Evolutionary conservation across 2,329 filamentous ascomycete species (phyloP).

Genomic region (Delphinella strobiligena): DNA sequence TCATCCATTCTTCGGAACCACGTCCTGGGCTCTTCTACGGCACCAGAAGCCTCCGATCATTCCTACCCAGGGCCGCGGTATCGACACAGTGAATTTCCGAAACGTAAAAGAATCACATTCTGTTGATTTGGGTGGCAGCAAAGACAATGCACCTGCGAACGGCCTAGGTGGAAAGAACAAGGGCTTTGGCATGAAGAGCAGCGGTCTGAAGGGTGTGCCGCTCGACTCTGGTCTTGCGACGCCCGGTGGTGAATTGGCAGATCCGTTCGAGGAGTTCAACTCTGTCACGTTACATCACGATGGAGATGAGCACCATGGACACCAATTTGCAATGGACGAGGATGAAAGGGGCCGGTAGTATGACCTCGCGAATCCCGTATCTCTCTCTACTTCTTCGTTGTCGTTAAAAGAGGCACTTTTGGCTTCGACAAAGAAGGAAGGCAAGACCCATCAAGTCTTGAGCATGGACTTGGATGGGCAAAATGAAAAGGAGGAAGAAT

Average conservation of each 20-base stretch:
- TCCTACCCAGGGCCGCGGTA: conserved; percentile 75
- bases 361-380: neutral
- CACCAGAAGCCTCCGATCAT: conserved; percentile 98
- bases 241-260: conserved; percentile 65
- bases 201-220: conserved; percentile 60
- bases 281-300: conserved; percentile 96
- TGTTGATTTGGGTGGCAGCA: conserved; percentile 63
- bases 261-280: conserved; percentile 98
- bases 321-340: neutral
- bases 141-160: neutral
- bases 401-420: too few species aligned
- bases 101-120: conserved; percentile 97
- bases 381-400: too few species aligned
- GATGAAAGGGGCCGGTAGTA: neutral
- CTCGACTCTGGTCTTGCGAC: conserved; percentile 77
- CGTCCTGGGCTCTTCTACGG: conserved; percentile 91
- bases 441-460: neutral
- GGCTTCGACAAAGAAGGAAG: neutral
- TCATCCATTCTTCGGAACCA: conserved; percentile 91
- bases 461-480: neutral
- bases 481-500: neutral
- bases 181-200: conserved; percentile 20
- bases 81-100: conserved; percentile 93
- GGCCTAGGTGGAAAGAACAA: conserved; percentile 19
- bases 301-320: conserved; percentile 47